Percentiles rank a stretch among this genome's conserved stretches.
Conservation (phyloP, 2,329 filamentous ascomycete species). For the Exophiala xenobiotica region DNA sequence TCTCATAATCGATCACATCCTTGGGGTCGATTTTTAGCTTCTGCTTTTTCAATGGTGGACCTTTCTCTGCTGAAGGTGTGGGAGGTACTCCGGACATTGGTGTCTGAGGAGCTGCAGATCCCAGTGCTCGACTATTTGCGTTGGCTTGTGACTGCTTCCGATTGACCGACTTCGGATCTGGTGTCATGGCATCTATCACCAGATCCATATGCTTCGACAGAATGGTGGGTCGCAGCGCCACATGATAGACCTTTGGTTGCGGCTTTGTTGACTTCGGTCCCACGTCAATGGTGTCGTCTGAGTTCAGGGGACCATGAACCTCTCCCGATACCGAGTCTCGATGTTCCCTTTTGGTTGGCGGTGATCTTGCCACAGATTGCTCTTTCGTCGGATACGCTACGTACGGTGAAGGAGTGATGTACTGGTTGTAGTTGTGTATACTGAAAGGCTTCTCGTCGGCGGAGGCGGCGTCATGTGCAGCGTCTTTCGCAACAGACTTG, state of each 20-base stretch:
- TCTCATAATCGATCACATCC: constrained; percentile 73
- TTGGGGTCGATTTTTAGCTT: constrained; percentile 77
- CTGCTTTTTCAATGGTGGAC: constrained; percentile 60
- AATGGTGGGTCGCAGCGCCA: constrained; percentile 81
- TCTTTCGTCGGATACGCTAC: constrained; percentile 66
- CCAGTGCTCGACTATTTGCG: constrained; percentile 42
- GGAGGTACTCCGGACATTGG: constrained; percentile 60
- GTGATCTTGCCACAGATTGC: constrained; percentile 36
- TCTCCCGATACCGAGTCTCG: constrained; percentile 20
- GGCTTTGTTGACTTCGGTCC: constrained; percentile 28
- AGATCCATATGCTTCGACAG: constrained; percentile 75
- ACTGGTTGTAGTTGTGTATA: constrained; percentile 88
- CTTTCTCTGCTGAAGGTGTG: constrained; percentile 58
- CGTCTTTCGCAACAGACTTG: constrained; percentile 65
- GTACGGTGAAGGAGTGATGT: constrained; percentile 84
- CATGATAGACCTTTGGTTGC: constrained; percentile 66
- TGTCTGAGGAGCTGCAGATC: constrained; percentile 61
- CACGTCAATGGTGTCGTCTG: constrained; percentile 23
- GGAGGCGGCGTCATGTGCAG: constrained; percentile 54
- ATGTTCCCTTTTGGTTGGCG: constrained; percentile 27
- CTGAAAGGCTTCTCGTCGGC: constrained; percentile 72
- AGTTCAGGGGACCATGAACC: constrained; percentile 8
- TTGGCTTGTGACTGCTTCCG: constrained; percentile 47
- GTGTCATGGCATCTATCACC: constrained; percentile 71
- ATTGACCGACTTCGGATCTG: constrained; percentile 53